Evolutionary conservation across 306 rosid genomes (phyloP).

Genomic region (Gastrolobium villosum): DNA sequence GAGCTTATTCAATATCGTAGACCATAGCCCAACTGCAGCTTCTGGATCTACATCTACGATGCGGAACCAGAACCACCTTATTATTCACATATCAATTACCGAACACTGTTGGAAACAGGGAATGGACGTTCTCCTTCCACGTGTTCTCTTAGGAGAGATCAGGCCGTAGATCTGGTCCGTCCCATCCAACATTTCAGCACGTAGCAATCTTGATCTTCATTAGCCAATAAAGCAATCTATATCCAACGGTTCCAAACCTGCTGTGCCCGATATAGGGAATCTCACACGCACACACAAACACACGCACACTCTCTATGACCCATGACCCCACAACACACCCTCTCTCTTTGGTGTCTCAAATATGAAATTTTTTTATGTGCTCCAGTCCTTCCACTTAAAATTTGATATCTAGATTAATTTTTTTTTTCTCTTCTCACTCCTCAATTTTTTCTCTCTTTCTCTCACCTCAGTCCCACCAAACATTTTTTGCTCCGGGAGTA

Average conservation of each 20-base stretch:
- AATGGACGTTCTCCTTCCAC: constrained; percentile 50
- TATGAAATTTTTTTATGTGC: too few relatives aligned
- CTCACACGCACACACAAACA: constrained; percentile 8
- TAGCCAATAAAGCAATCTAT: constrained; percentile 41
- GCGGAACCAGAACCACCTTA: not conserved
- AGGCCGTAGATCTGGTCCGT: constrained; percentile 40
- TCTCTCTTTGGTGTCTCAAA: constrained; percentile 27
- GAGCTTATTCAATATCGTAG: not conserved
- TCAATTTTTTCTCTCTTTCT: too few relatives aligned
- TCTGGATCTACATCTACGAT: constrained; percentile 41
- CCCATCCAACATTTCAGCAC: constrained; percentile 47
- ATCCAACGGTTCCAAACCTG: constrained; percentile 64
- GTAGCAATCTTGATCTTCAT: constrained; percentile 43
- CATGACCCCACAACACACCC: not conserved
- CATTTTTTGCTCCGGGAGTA: too few relatives aligned
- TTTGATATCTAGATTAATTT: too few relatives aligned
- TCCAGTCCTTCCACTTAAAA: too few relatives aligned
- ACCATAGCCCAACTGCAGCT: not conserved
- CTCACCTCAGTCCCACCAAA: too few relatives aligned
- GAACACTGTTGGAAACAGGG: constrained; percentile 45
- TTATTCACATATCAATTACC: constrained; percentile 33
- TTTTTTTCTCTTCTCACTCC: too few relatives aligned
- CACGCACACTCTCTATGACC: not conserved
- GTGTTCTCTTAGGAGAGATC: constrained; percentile 46
- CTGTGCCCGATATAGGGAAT: constrained; percentile 51